phyloP scores from a whole-genome alignment of 2,329 filamentous ascomycete species.

The Amauroascus niger region DNA sequence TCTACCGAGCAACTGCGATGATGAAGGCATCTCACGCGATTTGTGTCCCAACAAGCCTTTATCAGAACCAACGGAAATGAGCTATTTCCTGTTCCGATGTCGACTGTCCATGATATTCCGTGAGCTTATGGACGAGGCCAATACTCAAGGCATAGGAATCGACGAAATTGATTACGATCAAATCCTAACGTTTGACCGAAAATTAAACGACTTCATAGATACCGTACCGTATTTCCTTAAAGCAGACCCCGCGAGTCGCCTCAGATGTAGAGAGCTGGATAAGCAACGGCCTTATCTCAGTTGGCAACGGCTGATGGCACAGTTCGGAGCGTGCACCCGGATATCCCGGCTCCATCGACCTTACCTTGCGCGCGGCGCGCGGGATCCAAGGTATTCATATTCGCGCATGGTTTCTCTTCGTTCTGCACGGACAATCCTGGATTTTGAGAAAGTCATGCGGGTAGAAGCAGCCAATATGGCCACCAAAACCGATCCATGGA shows the following conservation, averaged over 20 bases:
- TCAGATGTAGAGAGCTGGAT: slow-evolving; percentile 25
- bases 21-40: slow-evolving; percentile 11
- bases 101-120: slow-evolving; percentile 35
- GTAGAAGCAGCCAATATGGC: slow-evolving; percentile 26
- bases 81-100: slow-evolving; percentile 38
- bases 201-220: slow-evolving; percentile 25
- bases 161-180: slow-evolving; percentile 28
- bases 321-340: slow-evolving; percentile 30
- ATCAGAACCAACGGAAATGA: slow-evolving; percentile 36
- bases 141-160: slow-evolving; percentile 22
- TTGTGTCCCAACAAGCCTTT: slow-evolving; percentile 23
- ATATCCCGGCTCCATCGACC: slow-evolving; percentile 34
- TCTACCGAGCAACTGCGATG: slow-evolving; percentile 34
- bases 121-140: slow-evolving; percentile 32
- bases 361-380: slow-evolving; percentile 32
- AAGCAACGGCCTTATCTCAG: slow-evolving; percentile 24
- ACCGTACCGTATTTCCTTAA: slow-evolving; percentile 32
- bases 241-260: slow-evolving; percentile 26
- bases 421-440: slow-evolving; percentile 32
- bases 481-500: background rate
- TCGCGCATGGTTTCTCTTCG: slow-evolving; percentile 32
- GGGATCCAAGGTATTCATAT: slow-evolving; percentile 30
- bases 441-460: slow-evolving; percentile 24
- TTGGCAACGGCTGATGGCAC: slow-evolving; percentile 30
- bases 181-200: slow-evolving; percentile 32